Evolutionary conservation across 345 rosid genomes (phyloP).

Genomic region (Euphorbia pulcherrima): DNA sequence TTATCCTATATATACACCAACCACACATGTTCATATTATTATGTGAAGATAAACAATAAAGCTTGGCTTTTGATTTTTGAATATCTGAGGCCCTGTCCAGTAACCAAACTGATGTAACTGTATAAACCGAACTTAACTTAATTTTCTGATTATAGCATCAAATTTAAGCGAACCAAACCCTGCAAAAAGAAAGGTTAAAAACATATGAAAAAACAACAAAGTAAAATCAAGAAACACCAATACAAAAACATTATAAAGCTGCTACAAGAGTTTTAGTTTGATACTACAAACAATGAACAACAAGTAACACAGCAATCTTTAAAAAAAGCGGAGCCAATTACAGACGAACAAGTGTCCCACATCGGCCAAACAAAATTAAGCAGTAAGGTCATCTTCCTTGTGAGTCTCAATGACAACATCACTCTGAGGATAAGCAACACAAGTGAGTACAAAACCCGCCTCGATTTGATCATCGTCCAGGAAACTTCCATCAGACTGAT

Average conservation of each 20-base stretch:
- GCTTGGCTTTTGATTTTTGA: too few relatives aligned
- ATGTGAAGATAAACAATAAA: too few relatives aligned
- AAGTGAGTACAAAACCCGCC: slow-evolving; percentile 71
- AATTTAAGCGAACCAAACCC: too few relatives aligned
- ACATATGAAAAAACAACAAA: too few relatives aligned
- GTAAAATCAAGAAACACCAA: background rate
- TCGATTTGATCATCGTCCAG: slow-evolving; percentile 74
- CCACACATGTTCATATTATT: too few relatives aligned
- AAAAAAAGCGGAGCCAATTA: too few relatives aligned
- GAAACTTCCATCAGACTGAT: slow-evolving; percentile 82
- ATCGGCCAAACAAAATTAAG: slow-evolving; percentile 9
- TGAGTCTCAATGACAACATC: slow-evolving; percentile 71
- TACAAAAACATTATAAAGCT: background rate
- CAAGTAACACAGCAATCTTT: background rate
- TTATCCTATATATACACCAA: background rate
- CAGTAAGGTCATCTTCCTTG: slow-evolving; percentile 76
- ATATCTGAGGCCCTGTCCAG: too few relatives aligned
- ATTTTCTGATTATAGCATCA: too few relatives aligned
- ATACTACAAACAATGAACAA: background rate
- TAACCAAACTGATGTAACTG: too few relatives aligned
- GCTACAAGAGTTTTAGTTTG: slow-evolving; percentile 1
- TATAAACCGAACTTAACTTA: too few relatives aligned
- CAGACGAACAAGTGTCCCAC: too few relatives aligned
- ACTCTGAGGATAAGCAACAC: slow-evolving; percentile 58
- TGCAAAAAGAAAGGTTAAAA: too few relatives aligned